Evolutionary conservation across 768 basidiomycete species (phyloP), one percentile per base, ranked within the genome.

Genomic region (Lactarius hatsudake): DNA sequence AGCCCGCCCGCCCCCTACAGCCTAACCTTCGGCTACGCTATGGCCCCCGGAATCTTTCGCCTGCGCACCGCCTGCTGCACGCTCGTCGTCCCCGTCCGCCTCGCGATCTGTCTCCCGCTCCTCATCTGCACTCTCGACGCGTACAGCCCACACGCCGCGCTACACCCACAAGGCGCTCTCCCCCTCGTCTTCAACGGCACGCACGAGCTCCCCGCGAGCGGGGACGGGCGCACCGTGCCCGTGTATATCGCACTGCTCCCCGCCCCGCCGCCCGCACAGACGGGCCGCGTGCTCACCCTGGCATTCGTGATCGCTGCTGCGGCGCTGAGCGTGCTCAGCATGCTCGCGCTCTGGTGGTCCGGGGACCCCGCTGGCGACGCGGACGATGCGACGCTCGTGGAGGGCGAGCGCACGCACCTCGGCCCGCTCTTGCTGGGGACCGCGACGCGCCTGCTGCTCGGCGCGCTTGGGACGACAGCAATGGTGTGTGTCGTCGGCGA

Each of bases 71-170:
- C 56, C 30, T 70, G 69, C 60, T 63, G 59, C 26, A 61, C 69
- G 9, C 61, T 70, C 15, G 65, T 68, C 62, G 34, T 70, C 63
- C 69, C 69, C 32, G 17, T 70, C 45, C 69, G 69, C 55, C 62
- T 70, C 34, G 69, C 69, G 5, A 51, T 70, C 40, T 68, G 69
- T 53, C 59, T 70, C 26, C 69, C 69, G 7, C 66, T 68, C 5
- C 69, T 70, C 38, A 64, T 70, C 40, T 70, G 62, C 59, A 68
- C 59, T 9, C 45, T 70, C 40, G 48, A 68, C 30, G 66, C 66
- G 23, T 70, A 70, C 55, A 64, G 45, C 56, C 57, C 62, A 2
- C 57, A 28, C 28, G 59, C 55, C 8, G 56, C 66, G 2, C 61
- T 59, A 12, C 38, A 34, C 38, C 66, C 66, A 20, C 48, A 58